Evolutionary conservation across 768 basidiomycete species (phyloP), one percentile per base, ranked within the genome.

Genomic region (Mycena kentingensis): DNA sequence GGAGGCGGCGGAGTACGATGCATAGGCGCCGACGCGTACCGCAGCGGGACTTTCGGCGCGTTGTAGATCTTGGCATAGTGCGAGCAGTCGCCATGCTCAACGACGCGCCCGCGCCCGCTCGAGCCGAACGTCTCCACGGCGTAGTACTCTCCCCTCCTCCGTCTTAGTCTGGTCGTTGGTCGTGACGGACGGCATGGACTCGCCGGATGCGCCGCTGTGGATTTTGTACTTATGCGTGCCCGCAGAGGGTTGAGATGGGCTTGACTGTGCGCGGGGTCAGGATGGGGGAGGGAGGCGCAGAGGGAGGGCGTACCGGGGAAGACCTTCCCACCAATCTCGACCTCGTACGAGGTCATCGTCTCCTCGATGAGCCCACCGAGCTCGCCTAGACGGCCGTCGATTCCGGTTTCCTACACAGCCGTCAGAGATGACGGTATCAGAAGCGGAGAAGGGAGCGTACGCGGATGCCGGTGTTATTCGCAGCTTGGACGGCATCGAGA

Each of bases 111-210:
- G n/a, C n/a, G n/a, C n/a, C n/a, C n/a, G n/a, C n/a, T n/a, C n/a
- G 89, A 91, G 11, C 97, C 97, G 68, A 99, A 99, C 2, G 97
- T 99, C 70, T 99, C 97, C 49, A 99, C 96, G 8, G 97, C 97
- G 67, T 92, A 99, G 66, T 98, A 98, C 64, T 98, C 97, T 32
- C n/a, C 95, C 97, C 71, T 99, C 97, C 65, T 98, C 97, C 97
- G 98, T 99, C 73, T 92, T 96, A 13, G 89, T 92, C 55, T 87
- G 84, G 65, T 97, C 94, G 28, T n/a, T n/a, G n/a, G 88, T 93
- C 67, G 88, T 91, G 38, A 97, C 90, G 37, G 98, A 82, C 31
- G 90, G 78, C 2, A 98, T 86, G 0, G 90, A 91, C 70, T 99
- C 98, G 25, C 89, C 56, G 5, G 18, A 49, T 19, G 51, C 45